A percentile compares a stretch with the other conserved stretches of the same genome.
phyloP scores from a whole-genome alignment of 192 early-diverging fungal species.

The Geranomyces michiganensis region DNA sequence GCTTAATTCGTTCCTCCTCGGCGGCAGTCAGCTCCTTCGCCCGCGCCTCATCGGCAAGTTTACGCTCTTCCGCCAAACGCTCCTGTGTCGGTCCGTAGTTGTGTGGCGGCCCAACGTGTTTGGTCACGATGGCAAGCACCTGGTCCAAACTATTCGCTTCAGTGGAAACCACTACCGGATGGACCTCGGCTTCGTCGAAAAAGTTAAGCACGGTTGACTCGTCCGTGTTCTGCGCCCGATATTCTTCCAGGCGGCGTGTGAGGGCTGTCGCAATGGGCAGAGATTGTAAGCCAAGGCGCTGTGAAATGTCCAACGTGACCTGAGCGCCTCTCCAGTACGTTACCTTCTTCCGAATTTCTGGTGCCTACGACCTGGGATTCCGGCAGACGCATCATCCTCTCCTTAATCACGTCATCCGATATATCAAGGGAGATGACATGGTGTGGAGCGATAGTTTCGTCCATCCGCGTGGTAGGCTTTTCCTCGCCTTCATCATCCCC shows the following conservation, averaged over 20 bases:
- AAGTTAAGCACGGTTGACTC: slow-evolving; percentile 63
- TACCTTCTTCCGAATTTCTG: slow-evolving; percentile 63
- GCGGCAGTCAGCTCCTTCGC: slow-evolving; percentile 48
- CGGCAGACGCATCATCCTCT: slow-evolving; percentile 59
- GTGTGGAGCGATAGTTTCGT: slow-evolving; percentile 53
- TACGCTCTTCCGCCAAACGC: slow-evolving; percentile 54
- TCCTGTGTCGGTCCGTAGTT: slow-evolving; percentile 65
- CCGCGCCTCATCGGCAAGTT: slow-evolving; percentile 47
- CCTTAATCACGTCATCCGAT: slow-evolving; percentile 57
- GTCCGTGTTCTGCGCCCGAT: slow-evolving; percentile 53
- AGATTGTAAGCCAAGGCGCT: not conserved
- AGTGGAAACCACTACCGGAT: slow-evolving; percentile 46
- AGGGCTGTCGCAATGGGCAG: slow-evolving; percentile 33
- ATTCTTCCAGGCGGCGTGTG: slow-evolving; percentile 54
- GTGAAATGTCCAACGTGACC: not conserved
- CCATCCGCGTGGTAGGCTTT: slow-evolving; percentile 31
- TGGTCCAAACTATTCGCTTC: slow-evolving; percentile 37
- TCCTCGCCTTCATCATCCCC: slow-evolving; percentile 64
- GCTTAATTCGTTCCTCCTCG: slow-evolving; percentile 47
- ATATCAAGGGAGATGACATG: slow-evolving; percentile 57
- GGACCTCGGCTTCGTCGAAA: slow-evolving; percentile 66
- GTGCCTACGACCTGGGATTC: slow-evolving; percentile 53
- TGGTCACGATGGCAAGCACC: slow-evolving; percentile 48
- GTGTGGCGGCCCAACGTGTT: slow-evolving; percentile 55
- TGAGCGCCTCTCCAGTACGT: not conserved